phyloP scores from a whole-genome alignment of 169 alveolate genomes.

The Plasmodium vivax region DNA sequence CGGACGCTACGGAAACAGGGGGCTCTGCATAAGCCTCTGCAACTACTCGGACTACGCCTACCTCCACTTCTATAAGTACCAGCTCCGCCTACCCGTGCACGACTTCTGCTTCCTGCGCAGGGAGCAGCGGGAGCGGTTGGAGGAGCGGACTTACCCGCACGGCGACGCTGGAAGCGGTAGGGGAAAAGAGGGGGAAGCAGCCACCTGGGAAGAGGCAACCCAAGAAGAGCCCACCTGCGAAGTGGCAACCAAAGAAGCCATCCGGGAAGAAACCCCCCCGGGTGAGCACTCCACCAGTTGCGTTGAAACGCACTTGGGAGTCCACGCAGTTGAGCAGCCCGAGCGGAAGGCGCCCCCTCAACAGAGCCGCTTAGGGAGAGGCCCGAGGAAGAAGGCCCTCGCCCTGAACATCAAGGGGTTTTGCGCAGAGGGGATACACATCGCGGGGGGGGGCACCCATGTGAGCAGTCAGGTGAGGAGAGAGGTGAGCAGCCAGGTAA shows the following conservation, averaged over 20 bases:
- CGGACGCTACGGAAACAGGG: conserved; percentile 89
- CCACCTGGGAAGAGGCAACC: neutral
- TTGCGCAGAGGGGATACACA: conserved; percentile 1
- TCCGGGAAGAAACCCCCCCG: neutral
- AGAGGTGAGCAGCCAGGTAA: too few relatives aligned
- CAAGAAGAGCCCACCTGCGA: too few relatives aligned
- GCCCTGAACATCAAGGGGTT: conserved; percentile 60
- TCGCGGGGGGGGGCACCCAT: neutral
- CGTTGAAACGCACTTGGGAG: neutral
- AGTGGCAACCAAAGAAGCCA: neutral
- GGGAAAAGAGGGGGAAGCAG: neutral
- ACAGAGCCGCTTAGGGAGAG: neutral
- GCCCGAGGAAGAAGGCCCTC: neutral
- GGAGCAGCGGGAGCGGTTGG: neutral
- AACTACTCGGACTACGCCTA: conserved; percentile 53
- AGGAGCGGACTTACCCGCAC: neutral
- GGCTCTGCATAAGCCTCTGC: conserved; percentile 87
- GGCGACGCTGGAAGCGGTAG: neutral
- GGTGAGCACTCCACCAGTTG: neutral
- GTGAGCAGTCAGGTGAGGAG: neutral
- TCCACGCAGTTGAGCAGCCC: neutral
- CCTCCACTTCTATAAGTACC: conserved; percentile 40
- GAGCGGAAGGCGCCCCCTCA: neutral
- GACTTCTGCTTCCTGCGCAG: conserved; percentile 26
- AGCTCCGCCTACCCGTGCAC: conserved; percentile 15